Conservation (phyloP, 345 rosid genomes). For the Bruguiera sexangula region DNA sequence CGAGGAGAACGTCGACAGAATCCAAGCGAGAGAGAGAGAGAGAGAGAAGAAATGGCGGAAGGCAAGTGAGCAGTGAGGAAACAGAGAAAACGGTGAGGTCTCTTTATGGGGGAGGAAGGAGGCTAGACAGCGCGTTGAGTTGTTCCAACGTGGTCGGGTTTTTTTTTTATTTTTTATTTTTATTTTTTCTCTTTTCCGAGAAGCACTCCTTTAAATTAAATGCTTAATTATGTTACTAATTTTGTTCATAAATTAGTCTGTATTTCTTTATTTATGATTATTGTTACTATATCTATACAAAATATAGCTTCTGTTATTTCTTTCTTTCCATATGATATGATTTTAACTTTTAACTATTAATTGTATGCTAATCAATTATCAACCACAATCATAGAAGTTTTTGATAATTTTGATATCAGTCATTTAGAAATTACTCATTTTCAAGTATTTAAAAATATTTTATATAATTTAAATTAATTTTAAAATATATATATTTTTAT, state of each 20-base stretch:
- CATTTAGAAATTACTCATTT: no score
- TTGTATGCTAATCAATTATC: no score
- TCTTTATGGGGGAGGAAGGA: constrained; percentile 28
- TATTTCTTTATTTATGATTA: not conserved
- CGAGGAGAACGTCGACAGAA: constrained; percentile 13
- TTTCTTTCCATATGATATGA: not conserved
- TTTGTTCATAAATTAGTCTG: not conserved
- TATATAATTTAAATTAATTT: no score
- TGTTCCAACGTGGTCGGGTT: constrained; percentile 28
- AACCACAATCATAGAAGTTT: no score
- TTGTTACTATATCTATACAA: no score
- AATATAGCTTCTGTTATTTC: no score
- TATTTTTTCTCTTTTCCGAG: not conserved
- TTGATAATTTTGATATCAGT: no score
- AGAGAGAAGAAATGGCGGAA: constrained; percentile 15
- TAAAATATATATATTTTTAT: no score
- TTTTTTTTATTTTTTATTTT: not conserved
- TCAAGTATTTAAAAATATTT: no score
- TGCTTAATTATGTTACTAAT: not conserved
- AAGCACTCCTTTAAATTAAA: not conserved
- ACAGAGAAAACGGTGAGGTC: constrained; percentile 16
- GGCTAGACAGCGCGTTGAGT: constrained; percentile 31
- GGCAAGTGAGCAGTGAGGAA: constrained; percentile 11
- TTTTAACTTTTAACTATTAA: not conserved
- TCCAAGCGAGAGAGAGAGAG: constrained; percentile 4